These are phyloP conservation scores for Hanseniaspora pseudoguilliermondii DNA, from an alignment of 805 yeast genomes.

Conservation along the genomic window DNA sequence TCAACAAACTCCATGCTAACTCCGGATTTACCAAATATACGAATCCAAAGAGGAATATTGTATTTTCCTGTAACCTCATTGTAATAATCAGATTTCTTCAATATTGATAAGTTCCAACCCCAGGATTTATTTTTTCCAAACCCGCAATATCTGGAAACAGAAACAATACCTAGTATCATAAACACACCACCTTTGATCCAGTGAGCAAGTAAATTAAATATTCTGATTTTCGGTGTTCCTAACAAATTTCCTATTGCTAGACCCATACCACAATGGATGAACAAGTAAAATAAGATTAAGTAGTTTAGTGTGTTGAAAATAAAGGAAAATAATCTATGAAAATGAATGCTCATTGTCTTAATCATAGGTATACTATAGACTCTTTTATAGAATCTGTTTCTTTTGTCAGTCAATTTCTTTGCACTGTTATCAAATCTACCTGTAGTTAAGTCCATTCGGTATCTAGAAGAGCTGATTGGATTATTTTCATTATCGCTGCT, in stretches of 20 bases:
- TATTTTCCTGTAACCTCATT: conserved; percentile 21
- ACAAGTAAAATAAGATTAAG: conserved; percentile 49
- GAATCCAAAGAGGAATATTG: conserved; percentile 14
- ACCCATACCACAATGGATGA: conserved; percentile 43
- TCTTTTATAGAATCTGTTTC: conserved; percentile 28
- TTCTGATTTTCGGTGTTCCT: conserved; percentile 46
- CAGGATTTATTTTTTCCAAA: conserved; percentile 63
- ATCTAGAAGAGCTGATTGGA: conserved; percentile 16
- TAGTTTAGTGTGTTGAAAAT: conserved; percentile 45
- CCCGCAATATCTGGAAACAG: conserved; percentile 83
- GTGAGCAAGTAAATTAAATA: conserved; percentile 82
- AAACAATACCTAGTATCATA: conserved; percentile 55
- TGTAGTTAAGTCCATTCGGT: neutral
- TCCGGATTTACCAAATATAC: conserved; percentile 12
- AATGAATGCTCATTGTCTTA: conserved; percentile 19
- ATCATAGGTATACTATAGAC: conserved; percentile 26
- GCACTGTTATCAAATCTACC: neutral
- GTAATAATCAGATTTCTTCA: conserved; percentile 17
- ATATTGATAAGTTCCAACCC: conserved; percentile 68
- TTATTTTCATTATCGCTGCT: conserved; percentile 21
- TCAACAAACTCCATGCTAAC: conserved; percentile 76
- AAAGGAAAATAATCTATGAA: conserved; percentile 22
- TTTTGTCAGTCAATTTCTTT: conserved; percentile 13
- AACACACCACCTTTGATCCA: conserved; percentile 94
- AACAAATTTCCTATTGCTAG: conserved; percentile 52